phyloP scores from a whole-genome alignment of 495 filamentous ascomycete species.

The Tuber microsphaerosporum region DNA sequence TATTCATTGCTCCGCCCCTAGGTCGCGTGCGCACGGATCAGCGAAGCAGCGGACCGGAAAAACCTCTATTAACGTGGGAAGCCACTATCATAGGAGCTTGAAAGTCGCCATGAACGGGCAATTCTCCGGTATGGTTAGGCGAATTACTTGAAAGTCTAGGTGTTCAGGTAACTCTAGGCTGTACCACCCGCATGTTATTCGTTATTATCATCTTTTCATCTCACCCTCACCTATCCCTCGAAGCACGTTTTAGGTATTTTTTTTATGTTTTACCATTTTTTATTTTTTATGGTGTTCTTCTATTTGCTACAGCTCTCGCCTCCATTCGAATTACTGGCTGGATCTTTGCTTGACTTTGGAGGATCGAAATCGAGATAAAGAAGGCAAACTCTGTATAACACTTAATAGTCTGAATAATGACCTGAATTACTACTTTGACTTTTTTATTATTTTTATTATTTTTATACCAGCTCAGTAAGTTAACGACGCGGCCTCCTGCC shows the following conservation, averaged over 20 bases:
- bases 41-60: neutral
- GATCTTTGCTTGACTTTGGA: neutral
- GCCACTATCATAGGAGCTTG: neutral
- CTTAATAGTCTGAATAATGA: neutral
- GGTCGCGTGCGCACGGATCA: neutral
- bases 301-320: neutral
- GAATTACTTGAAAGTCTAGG: neutral
- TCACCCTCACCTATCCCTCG: neutral
- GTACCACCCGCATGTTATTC: neutral
- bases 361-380: neutral
- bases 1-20: neutral
- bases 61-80: neutral
- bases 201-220: neutral
- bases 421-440: neutral
- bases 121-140: neutral
- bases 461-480: neutral
- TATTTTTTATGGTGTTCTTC: neutral
- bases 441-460: neutral
- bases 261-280: neutral
- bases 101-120: neutral
- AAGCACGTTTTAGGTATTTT: neutral
- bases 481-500: neutral
- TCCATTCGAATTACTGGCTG: neutral
- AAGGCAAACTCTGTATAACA: neutral
- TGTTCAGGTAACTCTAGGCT: neutral